Base-by-base conservation (phyloP, 1,139 yeast genomes). In the Scheffersomyces titani region DNA sequence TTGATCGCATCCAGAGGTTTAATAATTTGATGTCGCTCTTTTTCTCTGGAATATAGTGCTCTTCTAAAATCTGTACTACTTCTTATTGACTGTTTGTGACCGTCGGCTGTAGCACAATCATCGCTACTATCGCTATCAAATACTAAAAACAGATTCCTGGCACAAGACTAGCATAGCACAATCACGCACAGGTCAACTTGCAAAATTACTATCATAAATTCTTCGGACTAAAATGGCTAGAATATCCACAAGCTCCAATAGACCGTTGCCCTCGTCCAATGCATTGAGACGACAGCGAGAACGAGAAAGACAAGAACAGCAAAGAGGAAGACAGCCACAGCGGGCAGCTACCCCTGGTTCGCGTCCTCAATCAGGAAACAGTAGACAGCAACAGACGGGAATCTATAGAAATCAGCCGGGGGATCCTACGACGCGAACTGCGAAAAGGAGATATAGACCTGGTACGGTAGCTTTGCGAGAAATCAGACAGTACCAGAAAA, bases 381-480 rank as follows among this genome's bases (percentile, higher is more conserved):
- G 49, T 21, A 56, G 69, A 36, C 63, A 60, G 51, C 64, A 64
- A 52, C 70, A 63, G 48, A 66, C 74, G 4, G 86, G 86, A 1
- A 63, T 82, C 16, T 70, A 77, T 60, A 70, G 84, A 57, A 84
- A 84, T 60, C 78, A 78, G 18, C 72, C 72, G n/a, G 72, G 72
- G 0, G 71, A 69, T 51, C 72, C 71, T 7, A 62, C 70, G 3
- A 51, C 65, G 1, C 59, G 65, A 48, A 68, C 67, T 22, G 63
- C 68, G 51, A 82, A 82, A 62, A 79, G 84, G 58, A 75, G 91
- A 57, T 88, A 84, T 65, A 81, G 81, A 57, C 94, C 96, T 0
- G 96, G 97, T 11, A 86, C 90, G 0, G 75, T 77, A 49, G 97
- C 97, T 0, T 72, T 91, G 51, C 78, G 89, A 62, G 97, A 93